Conservation (phyloP, 108 stramenopile genomes). For the Conticribra guillardii region DNA sequence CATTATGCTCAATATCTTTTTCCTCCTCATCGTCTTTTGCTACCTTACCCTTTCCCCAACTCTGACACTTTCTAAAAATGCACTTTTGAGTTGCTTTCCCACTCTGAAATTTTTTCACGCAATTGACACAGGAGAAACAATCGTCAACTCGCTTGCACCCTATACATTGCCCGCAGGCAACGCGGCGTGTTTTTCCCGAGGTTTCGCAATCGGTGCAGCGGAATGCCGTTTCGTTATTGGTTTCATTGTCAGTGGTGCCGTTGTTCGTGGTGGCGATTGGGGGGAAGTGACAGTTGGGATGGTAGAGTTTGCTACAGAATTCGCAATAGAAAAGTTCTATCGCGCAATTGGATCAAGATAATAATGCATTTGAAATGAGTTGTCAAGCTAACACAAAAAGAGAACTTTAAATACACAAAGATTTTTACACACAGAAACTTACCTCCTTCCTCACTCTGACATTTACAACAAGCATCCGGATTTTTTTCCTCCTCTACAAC, state of each 20-base stretch:
- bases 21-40: constrained; percentile 7
- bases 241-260: neutral
- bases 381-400: neutral
- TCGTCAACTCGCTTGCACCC: constrained; percentile 28
- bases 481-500: constrained; percentile 20
- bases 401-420: neutral
- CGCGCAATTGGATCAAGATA: neutral
- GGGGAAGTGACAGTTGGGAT: constrained; percentile 16
- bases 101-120: constrained; percentile 6
- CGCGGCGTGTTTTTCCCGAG: constrained; percentile 21
- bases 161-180: constrained; percentile 33
- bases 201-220: constrained; percentile 18
- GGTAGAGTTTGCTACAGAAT: constrained; percentile 24
- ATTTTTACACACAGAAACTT: neutral
- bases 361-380: neutral
- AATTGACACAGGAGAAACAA: constrained; percentile 33
- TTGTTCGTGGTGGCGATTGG: neutral
- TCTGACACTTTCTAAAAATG: constrained; percentile 41
- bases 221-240: neutral
- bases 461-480: constrained; percentile 19
- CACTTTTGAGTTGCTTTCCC: constrained; percentile 18
- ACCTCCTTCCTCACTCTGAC: constrained; percentile 21
- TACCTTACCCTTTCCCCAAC: constrained; percentile 21
- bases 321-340: constrained; percentile 23
- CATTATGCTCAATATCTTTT: constrained; percentile 25